A percentile compares a stretch with the other conserved stretches of the same genome.
These are phyloP conservation scores for Remersonia thermophila DNA, from an alignment of 2,329 filamentous ascomycete species.

Conservation along the genomic window DNA sequence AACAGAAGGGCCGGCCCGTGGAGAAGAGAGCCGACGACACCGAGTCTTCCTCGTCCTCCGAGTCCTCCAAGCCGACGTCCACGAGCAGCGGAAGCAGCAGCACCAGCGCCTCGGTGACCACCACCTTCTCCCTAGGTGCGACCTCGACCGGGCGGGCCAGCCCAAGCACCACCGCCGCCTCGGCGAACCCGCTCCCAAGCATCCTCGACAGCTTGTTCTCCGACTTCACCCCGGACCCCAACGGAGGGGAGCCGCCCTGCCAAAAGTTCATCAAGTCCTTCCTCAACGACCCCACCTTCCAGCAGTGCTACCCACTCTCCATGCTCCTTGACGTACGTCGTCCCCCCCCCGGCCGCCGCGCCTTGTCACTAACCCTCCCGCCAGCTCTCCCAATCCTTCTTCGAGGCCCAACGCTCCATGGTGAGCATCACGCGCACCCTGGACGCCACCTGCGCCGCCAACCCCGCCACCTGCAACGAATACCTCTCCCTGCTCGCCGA, in stretches of 20 bases:
- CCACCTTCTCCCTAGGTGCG: constrained; percentile 22
- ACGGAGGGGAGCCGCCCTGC: constrained; percentile 39
- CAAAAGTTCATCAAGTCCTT: constrained; percentile 57
- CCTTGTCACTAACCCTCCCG: not conserved
- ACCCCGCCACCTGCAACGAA: constrained; percentile 50
- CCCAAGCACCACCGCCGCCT: constrained; percentile 18
- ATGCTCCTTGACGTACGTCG: constrained; percentile 61
- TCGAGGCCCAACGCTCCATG: constrained; percentile 60
- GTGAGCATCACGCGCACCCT: constrained; percentile 64
- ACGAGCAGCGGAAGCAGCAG: no score
- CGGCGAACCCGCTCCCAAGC: constrained; percentile 38
- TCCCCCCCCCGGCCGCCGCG: not conserved
- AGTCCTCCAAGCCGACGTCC: constrained; percentile 10
- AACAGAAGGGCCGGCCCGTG: constrained; percentile 19
- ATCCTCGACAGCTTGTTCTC: constrained; percentile 55
- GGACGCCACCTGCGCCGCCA: constrained; percentile 62
- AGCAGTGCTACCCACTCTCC: constrained; percentile 69
- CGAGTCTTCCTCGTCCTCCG: constrained; percentile 1
- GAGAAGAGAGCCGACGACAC: constrained; percentile 10
- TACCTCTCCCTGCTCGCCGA: constrained; percentile 54
- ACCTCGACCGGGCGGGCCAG: constrained; percentile 16
- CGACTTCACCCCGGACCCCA: constrained; percentile 41
- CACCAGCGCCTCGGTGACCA: constrained; percentile 14
- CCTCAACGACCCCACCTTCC: constrained; percentile 53
- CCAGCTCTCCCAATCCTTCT: constrained; percentile 74